These are phyloP conservation scores for Calonectria pteridis DNA, from an alignment of 2,329 filamentous ascomycete genomes.

Conservation along the genomic window DNA sequence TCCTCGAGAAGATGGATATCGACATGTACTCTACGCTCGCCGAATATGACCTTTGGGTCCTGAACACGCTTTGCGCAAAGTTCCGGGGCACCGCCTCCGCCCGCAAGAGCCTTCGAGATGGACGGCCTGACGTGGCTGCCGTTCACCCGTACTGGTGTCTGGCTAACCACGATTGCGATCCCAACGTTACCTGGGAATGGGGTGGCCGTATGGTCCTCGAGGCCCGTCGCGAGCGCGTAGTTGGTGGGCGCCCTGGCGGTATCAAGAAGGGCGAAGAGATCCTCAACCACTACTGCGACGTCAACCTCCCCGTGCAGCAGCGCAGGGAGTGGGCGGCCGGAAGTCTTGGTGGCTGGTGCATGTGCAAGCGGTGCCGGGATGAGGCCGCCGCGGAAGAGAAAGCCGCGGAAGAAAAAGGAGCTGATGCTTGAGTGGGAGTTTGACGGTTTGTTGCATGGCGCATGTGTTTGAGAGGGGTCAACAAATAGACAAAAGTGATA, in stretches of 20 bases:
- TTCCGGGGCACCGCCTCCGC: conserved; percentile 94
- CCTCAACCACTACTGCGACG: conserved; percentile 94
- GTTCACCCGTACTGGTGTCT: conserved; percentile 97
- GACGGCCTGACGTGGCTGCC: conserved; percentile 89
- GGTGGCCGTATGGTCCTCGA: conserved; percentile 80
- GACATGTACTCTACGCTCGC: conserved; percentile 74
- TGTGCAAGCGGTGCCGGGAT: conserved; percentile 84
- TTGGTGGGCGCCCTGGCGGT: conserved; percentile 65
- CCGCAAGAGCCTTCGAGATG: conserved; percentile 79
- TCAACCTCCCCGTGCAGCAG: conserved; percentile 80
- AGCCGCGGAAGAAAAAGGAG: conserved; percentile 51
- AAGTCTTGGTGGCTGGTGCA: conserved; percentile 88
- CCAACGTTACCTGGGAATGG: conserved; percentile 97
- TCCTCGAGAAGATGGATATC: conserved; percentile 87
- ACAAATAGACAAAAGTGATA: conserved; percentile 14
- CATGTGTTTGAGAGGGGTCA: background rate
- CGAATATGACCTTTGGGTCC: conserved; percentile 81
- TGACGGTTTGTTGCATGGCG: background rate
- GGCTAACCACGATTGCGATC: conserved; percentile 95
- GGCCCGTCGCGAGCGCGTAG: conserved; percentile 69
- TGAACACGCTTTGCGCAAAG: conserved; percentile 93
- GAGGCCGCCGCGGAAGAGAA: conserved; percentile 82
- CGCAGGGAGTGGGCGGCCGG: conserved; percentile 91
- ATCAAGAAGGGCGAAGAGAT: conserved; percentile 87
- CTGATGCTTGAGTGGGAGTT: conserved; percentile 24